Evolutionary conservation across 768 basidiomycete species (phyloP).

Genomic region (Kwoniella heveanensis): DNA sequence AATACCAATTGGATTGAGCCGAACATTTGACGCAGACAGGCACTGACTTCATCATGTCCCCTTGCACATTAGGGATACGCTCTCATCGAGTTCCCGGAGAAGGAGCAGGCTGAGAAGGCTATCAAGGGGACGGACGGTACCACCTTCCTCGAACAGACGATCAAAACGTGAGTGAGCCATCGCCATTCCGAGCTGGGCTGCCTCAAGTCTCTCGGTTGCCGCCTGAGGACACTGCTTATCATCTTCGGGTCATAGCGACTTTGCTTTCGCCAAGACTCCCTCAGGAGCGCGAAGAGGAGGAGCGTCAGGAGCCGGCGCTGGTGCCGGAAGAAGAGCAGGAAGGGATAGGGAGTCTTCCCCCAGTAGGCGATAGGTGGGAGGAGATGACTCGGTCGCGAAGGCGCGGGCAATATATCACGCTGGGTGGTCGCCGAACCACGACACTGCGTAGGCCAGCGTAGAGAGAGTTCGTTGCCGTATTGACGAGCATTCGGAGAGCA

Average conservation of each 20-base stretch:
- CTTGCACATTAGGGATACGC: slow-evolving; percentile 79
- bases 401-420: too few species aligned
- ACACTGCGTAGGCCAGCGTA: too few species aligned
- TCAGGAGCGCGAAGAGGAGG: slow-evolving; percentile 27
- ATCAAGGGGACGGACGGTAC: slow-evolving; percentile 87
- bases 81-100: slow-evolving; percentile 93
- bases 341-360: slow-evolving; percentile 44
- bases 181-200: too few species aligned
- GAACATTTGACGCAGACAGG: neutral
- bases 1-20: too few species aligned
- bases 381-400: too few species aligned
- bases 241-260: slow-evolving; percentile 27
- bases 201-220: too few species aligned
- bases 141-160: slow-evolving; percentile 76
- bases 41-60: neutral
- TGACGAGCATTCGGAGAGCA: too few species aligned
- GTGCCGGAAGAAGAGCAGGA: slow-evolving; percentile 23
- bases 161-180: slow-evolving; percentile 62
- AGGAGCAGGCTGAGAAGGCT: slow-evolving; percentile 89
- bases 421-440: too few species aligned
- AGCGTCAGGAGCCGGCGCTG: slow-evolving; percentile 5
- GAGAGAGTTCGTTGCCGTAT: too few species aligned
- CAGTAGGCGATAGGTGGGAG: slow-evolving; percentile 33
- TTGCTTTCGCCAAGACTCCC: slow-evolving; percentile 47
- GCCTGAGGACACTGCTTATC: neutral